These are phyloP conservation scores for Ceratocystis huliohia DNA, from an alignment of 2,329 filamentous ascomycete genomes.

Conservation along the genomic window DNA sequence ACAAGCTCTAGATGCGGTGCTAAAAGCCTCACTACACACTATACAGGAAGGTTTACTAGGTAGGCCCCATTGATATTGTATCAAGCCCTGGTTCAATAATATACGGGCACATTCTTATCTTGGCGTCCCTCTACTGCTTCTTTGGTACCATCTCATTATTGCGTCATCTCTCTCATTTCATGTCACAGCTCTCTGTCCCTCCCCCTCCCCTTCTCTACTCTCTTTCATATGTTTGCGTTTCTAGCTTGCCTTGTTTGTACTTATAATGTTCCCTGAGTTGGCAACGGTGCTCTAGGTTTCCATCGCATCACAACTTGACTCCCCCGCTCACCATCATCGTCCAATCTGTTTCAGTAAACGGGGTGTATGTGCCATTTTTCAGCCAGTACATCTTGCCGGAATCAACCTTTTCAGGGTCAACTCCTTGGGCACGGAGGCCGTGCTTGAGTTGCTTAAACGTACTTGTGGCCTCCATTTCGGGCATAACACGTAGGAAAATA, in stretches of 20 bases:
- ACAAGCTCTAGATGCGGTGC: neutral
- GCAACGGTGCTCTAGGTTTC: neutral
- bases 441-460: conserved; percentile 87
- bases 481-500: conserved; percentile 59
- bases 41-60: neutral
- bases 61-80: neutral
- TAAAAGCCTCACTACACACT: no score
- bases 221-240: neutral
- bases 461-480: conserved; percentile 54
- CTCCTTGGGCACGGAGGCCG: conserved; percentile 56
- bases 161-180: neutral
- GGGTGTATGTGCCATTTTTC: conserved; percentile 50
- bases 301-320: conserved; percentile 49
- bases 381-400: conserved; percentile 51
- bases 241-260: neutral
- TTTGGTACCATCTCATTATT: neutral
- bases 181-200: neutral
- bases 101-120: neutral
- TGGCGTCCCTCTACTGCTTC: neutral
- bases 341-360: conserved; percentile 59
- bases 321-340: conserved; percentile 49
- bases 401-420: conserved; percentile 41
- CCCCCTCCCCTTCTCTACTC: neutral
- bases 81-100: neutral
- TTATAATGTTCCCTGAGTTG: neutral